Evolutionary conservation across 192 early-diverging fungal genomes (phyloP).

Genomic region (Coemansia sp.): DNA sequence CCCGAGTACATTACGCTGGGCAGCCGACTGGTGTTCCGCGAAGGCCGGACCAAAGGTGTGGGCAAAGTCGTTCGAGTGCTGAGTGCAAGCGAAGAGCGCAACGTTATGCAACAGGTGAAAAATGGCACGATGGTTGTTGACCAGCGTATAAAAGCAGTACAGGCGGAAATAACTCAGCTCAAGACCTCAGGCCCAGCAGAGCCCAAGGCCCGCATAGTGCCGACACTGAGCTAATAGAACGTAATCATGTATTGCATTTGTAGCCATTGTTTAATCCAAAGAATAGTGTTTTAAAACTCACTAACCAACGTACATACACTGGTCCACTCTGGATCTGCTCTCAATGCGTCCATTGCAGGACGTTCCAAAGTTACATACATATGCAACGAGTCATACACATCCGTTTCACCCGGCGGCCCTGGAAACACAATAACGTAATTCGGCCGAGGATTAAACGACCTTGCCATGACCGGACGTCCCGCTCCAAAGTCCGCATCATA

Average conservation of each 20-base stretch:
- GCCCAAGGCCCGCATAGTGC: neutral
- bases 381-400: conserved; percentile 21
- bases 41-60: conserved; percentile 85
- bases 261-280: no score
- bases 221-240: neutral
- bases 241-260: no score
- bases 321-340: conserved; percentile 21
- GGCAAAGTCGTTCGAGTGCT: conserved; percentile 68
- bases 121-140: neutral
- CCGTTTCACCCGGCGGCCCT: conserved; percentile 18
- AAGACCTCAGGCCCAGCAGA: neutral
- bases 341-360: conserved; percentile 34
- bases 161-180: neutral
- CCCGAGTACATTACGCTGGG: conserved; percentile 68
- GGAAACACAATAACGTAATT: conserved; percentile 51
- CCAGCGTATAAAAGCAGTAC: neutral
- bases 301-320: conserved; percentile 26
- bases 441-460: conserved; percentile 40
- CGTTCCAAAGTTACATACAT: conserved; percentile 40
- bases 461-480: conserved; percentile 34
- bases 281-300: conserved; percentile 8
- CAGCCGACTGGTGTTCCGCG: conserved; percentile 67
- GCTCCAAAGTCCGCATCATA: conserved; percentile 45
- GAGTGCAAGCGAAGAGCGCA: conserved; percentile 22
- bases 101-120: neutral